Evolutionary conservation across 2,329 filamentous ascomycete genomes (phyloP).

Genomic region (Penicillium sp.): DNA sequence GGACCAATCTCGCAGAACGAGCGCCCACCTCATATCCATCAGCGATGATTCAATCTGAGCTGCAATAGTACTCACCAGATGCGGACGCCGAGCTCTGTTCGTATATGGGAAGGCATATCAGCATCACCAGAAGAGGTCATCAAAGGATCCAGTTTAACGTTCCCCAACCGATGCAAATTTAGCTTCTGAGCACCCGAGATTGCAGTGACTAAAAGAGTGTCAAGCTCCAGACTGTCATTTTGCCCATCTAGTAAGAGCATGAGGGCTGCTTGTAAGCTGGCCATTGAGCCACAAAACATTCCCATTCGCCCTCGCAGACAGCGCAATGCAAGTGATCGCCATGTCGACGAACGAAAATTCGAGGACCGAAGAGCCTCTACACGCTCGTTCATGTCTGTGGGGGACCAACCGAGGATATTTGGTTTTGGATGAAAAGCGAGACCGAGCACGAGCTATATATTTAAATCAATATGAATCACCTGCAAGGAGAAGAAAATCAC

Average conservation of each 20-base stretch:
- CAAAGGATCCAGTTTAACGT: neutral
- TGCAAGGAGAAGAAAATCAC: neutral
- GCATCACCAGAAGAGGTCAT: neutral
- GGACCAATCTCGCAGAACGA: constrained; percentile 18
- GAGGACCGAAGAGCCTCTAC: constrained; percentile 7
- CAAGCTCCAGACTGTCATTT: constrained; percentile 6
- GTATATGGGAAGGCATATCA: neutral
- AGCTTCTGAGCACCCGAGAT: constrained; percentile 16
- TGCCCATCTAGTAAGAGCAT: constrained; percentile 17
- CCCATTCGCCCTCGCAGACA: constrained; percentile 12
- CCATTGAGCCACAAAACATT: constrained; percentile 15
- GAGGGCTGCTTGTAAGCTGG: constrained; percentile 11
- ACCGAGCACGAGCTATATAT: constrained; percentile 6
- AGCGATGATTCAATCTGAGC: neutral
- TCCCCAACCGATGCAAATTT: constrained; percentile 10
- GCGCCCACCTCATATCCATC: constrained; percentile 13
- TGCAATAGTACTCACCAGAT: constrained; percentile 2
- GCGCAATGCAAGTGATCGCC: constrained; percentile 8
- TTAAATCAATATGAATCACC: neutral
- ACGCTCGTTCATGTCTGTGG: neutral
- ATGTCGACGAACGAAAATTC: neutral
- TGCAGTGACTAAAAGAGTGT: constrained; percentile 12
- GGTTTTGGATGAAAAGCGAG: constrained; percentile 9
- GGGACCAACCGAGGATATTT: neutral
- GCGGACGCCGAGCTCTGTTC: constrained; percentile 7